Base-by-base conservation (phyloP, 345 rosid species). In the Streptanthus diversifolius region DNA sequence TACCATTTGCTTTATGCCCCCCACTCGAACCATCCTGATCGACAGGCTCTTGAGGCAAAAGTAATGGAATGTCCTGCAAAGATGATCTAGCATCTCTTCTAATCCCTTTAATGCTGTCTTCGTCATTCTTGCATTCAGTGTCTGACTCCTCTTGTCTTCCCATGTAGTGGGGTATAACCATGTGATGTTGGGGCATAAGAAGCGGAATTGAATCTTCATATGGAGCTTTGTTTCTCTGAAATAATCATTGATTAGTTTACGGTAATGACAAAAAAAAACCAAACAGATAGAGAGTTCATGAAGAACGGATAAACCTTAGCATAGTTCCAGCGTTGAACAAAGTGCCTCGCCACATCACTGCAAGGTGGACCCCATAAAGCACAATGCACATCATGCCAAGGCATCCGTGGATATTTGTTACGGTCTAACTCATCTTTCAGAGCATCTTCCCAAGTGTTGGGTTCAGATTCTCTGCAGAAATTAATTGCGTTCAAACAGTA, bases 301-400 rank as follows among this genome's bases (percentile, higher is more conserved):
- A 60, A 33, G 48, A 14, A 49, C 24, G 36, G 67, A 76, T 19
- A 66, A 45, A 95, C 99, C 99, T 95, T 95, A 54, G 99, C 99
- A 82, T 86, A 86, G 87, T 95, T 95, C 99, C 99, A 95, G 15
- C 99, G 96, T 77, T 95, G 99, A 72, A 95, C 98, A 70, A 95
- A 95, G 81, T 95, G 99, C 74, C 99, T 85, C 25, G 99, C 99
- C 32, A 85, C 83, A 71, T 95, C 99, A 18, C 88, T 93, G 75
- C 99, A 95, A 73, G 99, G 92, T 25, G 99, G 97, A 25, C 99
- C 99, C 99, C 93, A 88, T 7, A 95, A 87, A 48, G 99, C 98
- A 88, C 98, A 95, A 64, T 95, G 99, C 55, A 95, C 97, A 68
- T 95, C 99, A 84, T 95, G 98, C 97, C 99, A 95, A 74, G 99